These are phyloP conservation scores for Quillaja saponaria DNA, from an alignment of 306 rosid genomes.

Conservation along the genomic window DNA sequence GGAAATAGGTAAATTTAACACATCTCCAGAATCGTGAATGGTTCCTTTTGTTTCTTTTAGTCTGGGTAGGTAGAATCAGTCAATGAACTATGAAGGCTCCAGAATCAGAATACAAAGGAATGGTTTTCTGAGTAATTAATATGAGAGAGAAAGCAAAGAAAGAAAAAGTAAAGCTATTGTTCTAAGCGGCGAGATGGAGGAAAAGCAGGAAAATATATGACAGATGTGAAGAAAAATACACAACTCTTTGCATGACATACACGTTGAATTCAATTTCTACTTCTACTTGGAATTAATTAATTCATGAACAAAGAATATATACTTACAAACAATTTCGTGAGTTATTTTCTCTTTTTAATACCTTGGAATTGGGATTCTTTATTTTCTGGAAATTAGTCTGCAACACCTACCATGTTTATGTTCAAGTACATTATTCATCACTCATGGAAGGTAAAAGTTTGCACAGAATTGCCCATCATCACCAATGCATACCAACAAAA, in stretches of 20 bases:
- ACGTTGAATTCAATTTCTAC: slow-evolving; percentile 26
- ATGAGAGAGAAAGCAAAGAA: slow-evolving; percentile 36
- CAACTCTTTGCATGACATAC: slow-evolving; percentile 39
- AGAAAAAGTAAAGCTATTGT: slow-evolving; percentile 6
- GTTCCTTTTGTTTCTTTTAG: too few relatives aligned
- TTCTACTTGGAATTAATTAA: slow-evolving; percentile 13
- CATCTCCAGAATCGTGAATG: too few relatives aligned
- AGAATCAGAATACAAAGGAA: slow-evolving; percentile 1
- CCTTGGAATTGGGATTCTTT: too few relatives aligned
- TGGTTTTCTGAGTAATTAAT: slow-evolving; percentile 29
- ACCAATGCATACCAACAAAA: slow-evolving; percentile 1
- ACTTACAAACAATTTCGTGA: too few relatives aligned
- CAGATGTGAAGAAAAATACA: slow-evolving; percentile 40
- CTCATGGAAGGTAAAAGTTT: background rate
- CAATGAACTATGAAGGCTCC: background rate
- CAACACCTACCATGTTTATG: too few relatives aligned
- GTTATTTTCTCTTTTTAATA: too few relatives aligned
- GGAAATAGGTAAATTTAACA: too few relatives aligned
- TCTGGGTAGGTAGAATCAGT: too few relatives aligned
- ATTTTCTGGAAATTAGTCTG: too few relatives aligned
- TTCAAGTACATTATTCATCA: too few relatives aligned
- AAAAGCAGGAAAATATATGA: slow-evolving; percentile 40
- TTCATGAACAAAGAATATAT: too few relatives aligned
- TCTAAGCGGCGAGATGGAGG: slow-evolving; percentile 39
- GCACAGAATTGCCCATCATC: slow-evolving; percentile 2